phyloP scores from a whole-genome alignment of 176 grass and related monocot genomes.

The Saccharum spontaneum region DNA sequence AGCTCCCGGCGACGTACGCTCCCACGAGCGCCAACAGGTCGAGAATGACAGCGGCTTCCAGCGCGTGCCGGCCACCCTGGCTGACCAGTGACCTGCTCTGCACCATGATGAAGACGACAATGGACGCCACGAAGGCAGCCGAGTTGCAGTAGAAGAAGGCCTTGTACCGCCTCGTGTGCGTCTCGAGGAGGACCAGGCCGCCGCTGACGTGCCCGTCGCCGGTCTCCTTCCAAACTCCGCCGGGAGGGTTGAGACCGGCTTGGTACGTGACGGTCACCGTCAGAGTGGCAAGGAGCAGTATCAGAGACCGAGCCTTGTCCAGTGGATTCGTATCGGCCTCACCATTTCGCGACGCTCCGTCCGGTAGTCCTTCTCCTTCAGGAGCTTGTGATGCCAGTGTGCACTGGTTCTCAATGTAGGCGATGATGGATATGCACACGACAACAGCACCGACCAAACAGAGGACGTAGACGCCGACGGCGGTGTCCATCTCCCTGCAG shows the following conservation, averaged over 20 bases:
- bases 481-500: background rate
- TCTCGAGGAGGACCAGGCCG: slow-evolving; percentile 11
- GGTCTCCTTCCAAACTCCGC: slow-evolving; percentile 30
- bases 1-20: slow-evolving; percentile 28
- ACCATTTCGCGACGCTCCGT: no score
- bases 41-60: slow-evolving; percentile 28
- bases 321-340: background rate
- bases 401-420: no score
- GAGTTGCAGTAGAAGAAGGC: slow-evolving; percentile 34
- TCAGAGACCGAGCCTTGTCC: background rate
- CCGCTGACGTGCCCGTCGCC: slow-evolving; percentile 10
- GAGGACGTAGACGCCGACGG: no score
- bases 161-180: background rate
- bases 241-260: slow-evolving; percentile 38
- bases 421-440: no score
- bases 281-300: slow-evolving; percentile 46
- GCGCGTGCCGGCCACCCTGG: background rate
- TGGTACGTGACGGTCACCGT: slow-evolving; percentile 50
- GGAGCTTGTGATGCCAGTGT: no score
- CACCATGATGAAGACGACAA: slow-evolving; percentile 43
- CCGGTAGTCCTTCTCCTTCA: no score
- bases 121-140: slow-evolving; percentile 39
- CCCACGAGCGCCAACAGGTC: slow-evolving; percentile 47
- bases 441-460: no score
- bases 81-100: background rate